Evolutionary conservation across 192 early-diverging fungal species (phyloP), one percentile per base, ranked within the genome.

Genomic region (Rhizophagus clarus): DNA sequence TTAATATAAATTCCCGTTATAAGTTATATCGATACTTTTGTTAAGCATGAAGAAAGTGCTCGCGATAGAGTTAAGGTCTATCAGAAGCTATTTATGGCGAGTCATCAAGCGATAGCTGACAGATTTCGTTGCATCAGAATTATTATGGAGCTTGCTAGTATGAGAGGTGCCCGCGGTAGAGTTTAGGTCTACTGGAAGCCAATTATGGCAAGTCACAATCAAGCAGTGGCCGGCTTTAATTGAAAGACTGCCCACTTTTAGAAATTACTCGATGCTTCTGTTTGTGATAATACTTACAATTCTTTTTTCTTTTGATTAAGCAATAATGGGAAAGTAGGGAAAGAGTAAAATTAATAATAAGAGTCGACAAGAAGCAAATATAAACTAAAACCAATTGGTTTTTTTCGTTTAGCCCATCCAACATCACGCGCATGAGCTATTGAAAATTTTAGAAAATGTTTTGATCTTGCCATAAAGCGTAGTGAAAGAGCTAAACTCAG

Each of bases 371-470:
- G 15, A 79, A 47, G 6, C 0, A 22, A 22, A 45, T 62, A 56
- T 79, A 56, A 42, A 51, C 77, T 47, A 71, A 73, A 45, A 60
- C 77, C 77, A 67, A 71, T 79, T 9, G 31, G 32, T 24, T 79
- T 79, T 79, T 79, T 79, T 71, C 67, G 64, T 2, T 71, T 79
- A 71, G 72, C 56, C 15, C 64, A 67, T 79, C 77, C 77, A 49
- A 79, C 77, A 24, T 2, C 0, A 17, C 64, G 77, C 60, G 3
- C 2, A 79, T 68, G 40, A 51, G 67, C 77, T 6, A 47, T 71
- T 51, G 22, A 69, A 31, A 79, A 51, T 4, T 79, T 72, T 70
- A 70, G 1, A 28, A 71, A 71, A 70, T 49, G 47, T 60, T 49
- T 79, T 70, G 69, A n/a, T 34, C 2, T 34, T 79, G 77, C 64